Base-by-base conservation (phyloP, 2,329 filamentous ascomycete species). In the Dactylellina parvicollis region DNA sequence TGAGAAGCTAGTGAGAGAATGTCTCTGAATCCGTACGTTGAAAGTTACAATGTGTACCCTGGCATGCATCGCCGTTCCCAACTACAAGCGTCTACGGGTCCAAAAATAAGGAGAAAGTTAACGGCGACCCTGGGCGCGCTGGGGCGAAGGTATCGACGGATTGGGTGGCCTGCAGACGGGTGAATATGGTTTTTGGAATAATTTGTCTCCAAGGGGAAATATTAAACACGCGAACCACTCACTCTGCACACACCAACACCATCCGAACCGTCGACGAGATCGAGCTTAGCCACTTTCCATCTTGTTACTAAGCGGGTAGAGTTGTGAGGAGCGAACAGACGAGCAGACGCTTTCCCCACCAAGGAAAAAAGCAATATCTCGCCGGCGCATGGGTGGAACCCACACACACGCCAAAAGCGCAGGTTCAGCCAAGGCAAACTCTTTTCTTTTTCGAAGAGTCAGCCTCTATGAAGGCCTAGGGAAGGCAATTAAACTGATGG, bases 341-440 rank as follows among this genome's bases (percentile, higher is more conserved):
- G 49, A 54, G n/a, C 49, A 54, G 14, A 32, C 28, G 49, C 34
- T 32, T 44, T 28, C 61, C 54, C 52, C 42, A 16, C 20, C 55
- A 14, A 40, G 24, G 26, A 36, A 59, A 47, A n/a, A 59, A 59
- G 55, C 38, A 59, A 59, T 34, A 16, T 20, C 4, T 5, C 32
- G n/a, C n/a, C n/a, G 42, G 34, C 22, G 28, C 42, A 56, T 42
- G 69, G 54, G 69, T 73, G 52, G 60, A 55, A 28, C 54, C 44
- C 52, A 61, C 66, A 42, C 67, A 73, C 60, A 24, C 54, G 69
- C 69, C 69, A 73, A 73, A 73, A 73, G 55, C 55, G 69, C 69
- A 73, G 5, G 62, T 70, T 73, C 67, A 73, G 69, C 69, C 62
- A 65, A 69, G 64, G 64, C 69, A 54, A 50, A 50, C 20, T 52